Conservation (phyloP, 805 yeast species). For the Sugiyamaella chiloensis region DNA sequence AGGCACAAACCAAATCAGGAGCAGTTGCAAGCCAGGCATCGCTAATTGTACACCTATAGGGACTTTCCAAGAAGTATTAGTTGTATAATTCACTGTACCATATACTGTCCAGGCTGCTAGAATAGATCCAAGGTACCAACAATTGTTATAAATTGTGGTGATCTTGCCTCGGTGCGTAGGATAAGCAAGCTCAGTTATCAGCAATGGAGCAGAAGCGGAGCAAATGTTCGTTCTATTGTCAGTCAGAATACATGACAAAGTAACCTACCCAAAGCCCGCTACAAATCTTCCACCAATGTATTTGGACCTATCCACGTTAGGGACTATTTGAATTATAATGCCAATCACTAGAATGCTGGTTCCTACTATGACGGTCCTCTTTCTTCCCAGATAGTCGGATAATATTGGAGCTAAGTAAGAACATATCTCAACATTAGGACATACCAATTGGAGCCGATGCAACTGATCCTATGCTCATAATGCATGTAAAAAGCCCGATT, state of each 20-base stretch:
- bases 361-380: conserved; percentile 55
- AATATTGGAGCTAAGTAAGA: conserved; percentile 14
- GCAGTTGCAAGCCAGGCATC: neutral
- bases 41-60: neutral
- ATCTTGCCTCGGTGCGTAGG: conserved; percentile 15
- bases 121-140: conserved; percentile 55
- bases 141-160: conserved; percentile 35
- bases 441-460: conserved; percentile 2
- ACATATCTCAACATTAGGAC: neutral
- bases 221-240: neutral
- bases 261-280: conserved; percentile 2
- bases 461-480: conserved; percentile 6
- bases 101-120: conserved; percentile 35
- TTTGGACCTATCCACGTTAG: neutral
- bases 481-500: conserved; percentile 6
- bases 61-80: neutral
- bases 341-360: conserved; percentile 55
- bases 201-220: conserved; percentile 1
- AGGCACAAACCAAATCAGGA: neutral
- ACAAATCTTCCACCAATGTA: conserved; percentile 7
- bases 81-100: conserved; percentile 20
- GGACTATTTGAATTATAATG: conserved; percentile 44
- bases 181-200: conserved; percentile 13
- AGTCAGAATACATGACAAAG: neutral
- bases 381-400: conserved; percentile 64